Percentiles rank a stretch among this genome's conserved stretches.
phyloP scores from a whole-genome alignment of 164 flowering plant species.

The Annona cherimola region DNA sequence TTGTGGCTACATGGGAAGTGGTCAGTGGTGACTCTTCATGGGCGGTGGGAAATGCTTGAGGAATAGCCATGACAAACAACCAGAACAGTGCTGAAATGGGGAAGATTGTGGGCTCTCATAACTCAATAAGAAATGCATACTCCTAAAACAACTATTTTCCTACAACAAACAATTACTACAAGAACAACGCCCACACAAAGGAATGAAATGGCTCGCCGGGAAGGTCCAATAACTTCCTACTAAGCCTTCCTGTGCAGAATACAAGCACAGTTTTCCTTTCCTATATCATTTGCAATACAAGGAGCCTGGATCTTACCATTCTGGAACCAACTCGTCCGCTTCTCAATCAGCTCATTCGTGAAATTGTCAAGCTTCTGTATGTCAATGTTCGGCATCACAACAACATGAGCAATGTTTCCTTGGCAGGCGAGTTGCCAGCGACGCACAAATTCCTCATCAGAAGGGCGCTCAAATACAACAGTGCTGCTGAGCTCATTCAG shows the following conservation, averaged over 20 bases:
- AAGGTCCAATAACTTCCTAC: too few species aligned
- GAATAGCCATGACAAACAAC: too few species aligned
- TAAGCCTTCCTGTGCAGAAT: slow-evolving; percentile 28
- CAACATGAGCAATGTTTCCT: slow-evolving; percentile 87
- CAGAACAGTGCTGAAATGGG: too few species aligned
- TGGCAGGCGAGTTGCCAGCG: slow-evolving; percentile 96
- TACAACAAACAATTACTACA: too few species aligned
- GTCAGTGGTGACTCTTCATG: too few species aligned
- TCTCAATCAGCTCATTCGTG: slow-evolving; percentile 49
- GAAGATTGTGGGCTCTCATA: too few species aligned
- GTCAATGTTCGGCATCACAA: slow-evolving; percentile 87
- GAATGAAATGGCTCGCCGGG: too few species aligned
- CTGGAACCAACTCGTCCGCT: slow-evolving; percentile 57
- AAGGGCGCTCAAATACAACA: slow-evolving; percentile 86
- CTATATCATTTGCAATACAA: slow-evolving; percentile 68
- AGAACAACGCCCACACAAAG: too few species aligned
- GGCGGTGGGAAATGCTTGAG: too few species aligned
- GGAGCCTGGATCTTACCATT: slow-evolving; percentile 52
- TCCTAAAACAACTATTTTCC: too few species aligned
- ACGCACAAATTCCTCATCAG: slow-evolving; percentile 76
- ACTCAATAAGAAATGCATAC: too few species aligned
- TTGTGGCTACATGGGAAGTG: too few species aligned
- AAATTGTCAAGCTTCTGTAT: slow-evolving; percentile 73
- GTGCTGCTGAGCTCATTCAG: slow-evolving; percentile 96
- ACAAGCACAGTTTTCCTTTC: slow-evolving; percentile 61